Evolutionary conservation across 2,329 filamentous ascomycete genomes (phyloP), one percentile per base, ranked within the genome.

Genomic region (Chaetomium globosum): DNA sequence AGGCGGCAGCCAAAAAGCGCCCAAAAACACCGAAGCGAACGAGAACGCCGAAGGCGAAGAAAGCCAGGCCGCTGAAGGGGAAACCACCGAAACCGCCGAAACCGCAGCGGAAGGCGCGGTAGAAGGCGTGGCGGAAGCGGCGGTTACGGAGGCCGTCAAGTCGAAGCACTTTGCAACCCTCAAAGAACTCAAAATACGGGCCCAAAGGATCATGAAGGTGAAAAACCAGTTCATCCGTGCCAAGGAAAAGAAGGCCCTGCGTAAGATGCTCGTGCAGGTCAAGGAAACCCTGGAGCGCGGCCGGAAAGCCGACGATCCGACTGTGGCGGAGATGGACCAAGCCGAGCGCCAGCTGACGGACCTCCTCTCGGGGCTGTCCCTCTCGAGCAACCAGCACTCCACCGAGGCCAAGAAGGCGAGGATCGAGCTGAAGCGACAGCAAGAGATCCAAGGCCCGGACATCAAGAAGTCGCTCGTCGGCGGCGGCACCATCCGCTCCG

Each of bases 191-290:
- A 78, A 85, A 59, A 73, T 77, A 13, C 82, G 86, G 69, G 75
- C 74, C 61, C 73, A 75, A 65, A 49, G 65, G 16, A 61, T 77
- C 48, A 68, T 75, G 39, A 23, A 59, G 39, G 52, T 62, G 43
- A 63, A 61, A n/a, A 65, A 65, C 66, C 51, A 52, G 49, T 73
- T 81, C 30, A 79, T 93, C 39, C 83, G 84, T 36, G 90, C 86
- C 61, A 89, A 88, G 75, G 87, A 89, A 74, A 95, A 94, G 81
- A 87, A 89, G 74, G 84, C 88, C 61, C 82, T 96, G 61, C 89
- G 92, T 59, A 79, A 83, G n/a, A 91, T 96, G 79, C 81, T 89
- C 66, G 84, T 84, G 71, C 81, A 85, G 30, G 83, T 91, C 54
- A 86, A 86, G 72, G 82, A 83, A 54, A 84, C 89, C 53, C 81